Percentiles rank a stretch among this genome's conserved stretches.
Conservation (phyloP, 2,329 filamentous ascomycete species). For the Atkinsonella texensis region DNA sequence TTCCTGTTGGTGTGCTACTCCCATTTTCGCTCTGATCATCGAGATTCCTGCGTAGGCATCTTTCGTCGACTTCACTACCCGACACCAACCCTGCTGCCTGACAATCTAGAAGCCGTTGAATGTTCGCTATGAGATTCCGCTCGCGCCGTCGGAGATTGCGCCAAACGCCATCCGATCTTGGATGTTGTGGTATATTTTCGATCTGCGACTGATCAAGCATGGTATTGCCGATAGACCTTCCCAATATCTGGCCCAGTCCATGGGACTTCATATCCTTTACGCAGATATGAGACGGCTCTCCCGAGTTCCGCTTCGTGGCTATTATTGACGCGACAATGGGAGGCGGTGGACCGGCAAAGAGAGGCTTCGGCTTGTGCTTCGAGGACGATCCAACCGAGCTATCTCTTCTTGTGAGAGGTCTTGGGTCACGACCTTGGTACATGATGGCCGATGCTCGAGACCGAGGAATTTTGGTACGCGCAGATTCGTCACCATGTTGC, state of each 20-base stretch:
- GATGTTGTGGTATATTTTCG: background rate
- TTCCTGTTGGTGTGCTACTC: conserved; percentile 28
- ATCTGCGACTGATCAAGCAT: conserved; percentile 25
- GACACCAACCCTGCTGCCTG: conserved; percentile 33
- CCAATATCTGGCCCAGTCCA: conserved; percentile 5
- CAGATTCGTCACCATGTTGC: conserved; percentile 10
- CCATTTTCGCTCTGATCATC: conserved; percentile 28
- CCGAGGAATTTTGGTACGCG: background rate
- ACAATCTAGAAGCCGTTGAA: conserved; percentile 36
- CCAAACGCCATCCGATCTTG: conserved; percentile 31
- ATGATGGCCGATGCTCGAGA: conserved; percentile 2
- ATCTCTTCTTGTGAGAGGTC: conserved; percentile 11
- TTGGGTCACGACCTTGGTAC: conserved; percentile 7
- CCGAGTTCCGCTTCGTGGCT: conserved; percentile 11
- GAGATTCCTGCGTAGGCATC: conserved; percentile 9
- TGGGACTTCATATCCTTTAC: conserved; percentile 7
- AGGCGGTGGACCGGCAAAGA: conserved; percentile 38
- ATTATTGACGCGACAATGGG: conserved; percentile 35
- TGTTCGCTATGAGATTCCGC: conserved; percentile 31
- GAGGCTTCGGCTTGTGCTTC: conserved; percentile 18
- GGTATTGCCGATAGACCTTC: conserved; percentile 17
- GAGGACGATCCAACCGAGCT: conserved; percentile 21
- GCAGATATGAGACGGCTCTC: conserved; percentile 5
- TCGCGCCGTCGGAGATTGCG: conserved; percentile 33
- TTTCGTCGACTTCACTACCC: conserved; percentile 18